These are phyloP conservation scores for Salisapilia sapeloensis DNA, from an alignment of 352 stramenopile genomes.

Conservation along the genomic window DNA sequence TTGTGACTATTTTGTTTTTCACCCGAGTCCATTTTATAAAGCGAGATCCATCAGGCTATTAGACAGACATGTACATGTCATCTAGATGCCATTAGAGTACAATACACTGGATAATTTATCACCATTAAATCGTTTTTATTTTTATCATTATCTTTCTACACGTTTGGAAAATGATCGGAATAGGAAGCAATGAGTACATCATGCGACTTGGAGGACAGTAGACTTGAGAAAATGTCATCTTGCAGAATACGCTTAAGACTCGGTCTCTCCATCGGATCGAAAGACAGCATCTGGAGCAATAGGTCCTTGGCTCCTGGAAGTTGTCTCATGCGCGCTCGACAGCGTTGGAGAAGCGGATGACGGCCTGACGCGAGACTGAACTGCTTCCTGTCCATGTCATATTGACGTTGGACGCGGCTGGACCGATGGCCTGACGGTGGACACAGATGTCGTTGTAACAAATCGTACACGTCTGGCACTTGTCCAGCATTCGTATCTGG, in stretches of 20 bases:
- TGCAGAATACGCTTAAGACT: conserved; percentile 50
- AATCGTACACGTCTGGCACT: conserved; percentile 15
- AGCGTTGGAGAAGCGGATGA: conserved; percentile 26
- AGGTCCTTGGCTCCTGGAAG: conserved; percentile 26
- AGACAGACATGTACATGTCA: no score
- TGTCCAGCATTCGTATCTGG: conserved; percentile 31
- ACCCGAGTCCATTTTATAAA: no score
- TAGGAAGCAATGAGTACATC: no score
- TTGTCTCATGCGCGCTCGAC: conserved; percentile 21
- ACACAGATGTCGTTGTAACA: conserved; percentile 12
- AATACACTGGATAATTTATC: no score
- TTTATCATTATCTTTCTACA: no score
- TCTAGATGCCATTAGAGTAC: no score
- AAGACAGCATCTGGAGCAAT: conserved; percentile 33
- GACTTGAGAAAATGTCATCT: conserved; percentile 29
- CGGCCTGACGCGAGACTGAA: conserved; percentile 32
- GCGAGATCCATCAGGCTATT: no score
- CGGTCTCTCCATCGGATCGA: conserved; percentile 35
- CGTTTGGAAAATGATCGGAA: no score
- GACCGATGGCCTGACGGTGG: conserved; percentile 4
- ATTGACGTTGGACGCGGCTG: conserved; percentile 12
- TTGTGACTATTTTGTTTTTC: no score
- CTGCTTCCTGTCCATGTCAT: conserved; percentile 15
- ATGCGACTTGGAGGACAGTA: no score
- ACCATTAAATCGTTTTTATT: no score